Percentiles rank a stretch among this genome's conserved stretches.
phyloP scores from a whole-genome alignment of 1,139 yeast species.

The Candida buenavistaensis region DNA sequence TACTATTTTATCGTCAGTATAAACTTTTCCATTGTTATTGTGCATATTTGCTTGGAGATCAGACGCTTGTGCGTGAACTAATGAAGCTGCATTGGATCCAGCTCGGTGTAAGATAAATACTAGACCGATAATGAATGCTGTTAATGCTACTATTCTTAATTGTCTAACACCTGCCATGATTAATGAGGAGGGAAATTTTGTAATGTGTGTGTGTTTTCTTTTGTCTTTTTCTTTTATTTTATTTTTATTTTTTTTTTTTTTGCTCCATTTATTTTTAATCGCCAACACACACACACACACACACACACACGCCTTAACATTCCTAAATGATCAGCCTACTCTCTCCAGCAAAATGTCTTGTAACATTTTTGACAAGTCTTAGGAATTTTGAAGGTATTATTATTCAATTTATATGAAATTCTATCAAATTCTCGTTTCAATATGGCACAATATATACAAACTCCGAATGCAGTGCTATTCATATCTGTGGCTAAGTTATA shows the following conservation, averaged over 20 bases:
- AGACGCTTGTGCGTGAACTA: conserved; percentile 16
- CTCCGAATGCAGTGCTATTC: conserved; percentile 45
- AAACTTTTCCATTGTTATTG: conserved; percentile 6
- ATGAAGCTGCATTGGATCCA: conserved; percentile 13
- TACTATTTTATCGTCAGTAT: conserved; percentile 9
- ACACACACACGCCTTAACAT: no score
- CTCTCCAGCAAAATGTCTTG: conserved; percentile 13
- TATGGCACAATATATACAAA: conserved; percentile 61
- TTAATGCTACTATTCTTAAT: conserved; percentile 19
- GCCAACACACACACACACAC: no score
- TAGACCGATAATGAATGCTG: conserved; percentile 17
- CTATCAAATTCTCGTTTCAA: conserved; percentile 57
- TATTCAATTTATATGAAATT: conserved; percentile 12
- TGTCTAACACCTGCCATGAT: conserved; percentile 20
- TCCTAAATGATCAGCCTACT: neutral
- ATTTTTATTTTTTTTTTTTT: conserved; percentile 1
- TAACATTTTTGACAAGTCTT: conserved; percentile 14
- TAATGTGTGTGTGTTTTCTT: neutral
- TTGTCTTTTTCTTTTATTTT: conserved; percentile 1
- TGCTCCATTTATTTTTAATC: neutral
- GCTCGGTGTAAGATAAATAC: conserved; percentile 18
- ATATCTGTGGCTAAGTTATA: conserved; percentile 47
- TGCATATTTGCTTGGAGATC: conserved; percentile 15
- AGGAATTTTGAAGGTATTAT: conserved; percentile 9
- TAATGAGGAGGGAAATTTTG: no score